Percentiles rank a stretch among this genome's conserved stretches.
Conservation (phyloP, 2,329 filamentous ascomycete genomes). For the Rhytidhysteron rufulum region DNA sequence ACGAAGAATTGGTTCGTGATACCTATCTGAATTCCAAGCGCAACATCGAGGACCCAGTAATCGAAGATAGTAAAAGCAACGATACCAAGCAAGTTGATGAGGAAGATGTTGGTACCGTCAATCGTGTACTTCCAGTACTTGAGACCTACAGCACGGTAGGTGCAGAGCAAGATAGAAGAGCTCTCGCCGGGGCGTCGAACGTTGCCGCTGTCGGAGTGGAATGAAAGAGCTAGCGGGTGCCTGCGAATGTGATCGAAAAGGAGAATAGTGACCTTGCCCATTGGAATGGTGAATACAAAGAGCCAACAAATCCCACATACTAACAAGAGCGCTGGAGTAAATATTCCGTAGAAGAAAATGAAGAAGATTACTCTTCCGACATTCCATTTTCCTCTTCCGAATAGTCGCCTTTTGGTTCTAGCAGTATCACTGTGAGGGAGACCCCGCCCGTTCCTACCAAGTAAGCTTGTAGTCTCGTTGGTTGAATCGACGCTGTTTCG, state of each 20-base stretch:
- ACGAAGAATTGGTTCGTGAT: constrained; percentile 82
- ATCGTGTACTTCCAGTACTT: constrained; percentile 99
- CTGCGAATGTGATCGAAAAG: constrained; percentile 87
- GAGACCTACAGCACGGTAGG: constrained; percentile 87
- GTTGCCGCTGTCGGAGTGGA: constrained; percentile 79
- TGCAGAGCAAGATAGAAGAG: constrained; percentile 88
- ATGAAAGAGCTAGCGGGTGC: constrained; percentile 87
- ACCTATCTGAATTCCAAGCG: constrained; percentile 65
- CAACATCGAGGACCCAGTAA: constrained; percentile 71
- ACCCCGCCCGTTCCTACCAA: constrained; percentile 63
- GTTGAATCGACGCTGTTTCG: constrained; percentile 85
- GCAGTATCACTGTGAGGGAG: constrained; percentile 37
- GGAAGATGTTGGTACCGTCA: constrained; percentile 97
- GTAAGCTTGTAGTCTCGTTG: constrained; percentile 83
- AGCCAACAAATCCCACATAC: constrained; percentile 93
- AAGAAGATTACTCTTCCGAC: constrained; percentile 94
- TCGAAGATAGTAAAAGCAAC: constrained; percentile 95
- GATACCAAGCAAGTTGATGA: constrained; percentile 92
- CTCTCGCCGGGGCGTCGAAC: constrained; percentile 67
- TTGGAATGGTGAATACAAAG: constrained; percentile 94
- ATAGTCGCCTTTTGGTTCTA: constrained; percentile 73
- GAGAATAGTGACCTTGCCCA: constrained; percentile 91
- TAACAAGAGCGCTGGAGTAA: constrained; percentile 79
- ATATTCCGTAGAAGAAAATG: constrained; percentile 87
- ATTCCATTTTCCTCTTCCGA: constrained; percentile 95